Conservation (phyloP, 2,329 filamentous ascomycete species). For the Berkeleyomyces rouxiae region DNA sequence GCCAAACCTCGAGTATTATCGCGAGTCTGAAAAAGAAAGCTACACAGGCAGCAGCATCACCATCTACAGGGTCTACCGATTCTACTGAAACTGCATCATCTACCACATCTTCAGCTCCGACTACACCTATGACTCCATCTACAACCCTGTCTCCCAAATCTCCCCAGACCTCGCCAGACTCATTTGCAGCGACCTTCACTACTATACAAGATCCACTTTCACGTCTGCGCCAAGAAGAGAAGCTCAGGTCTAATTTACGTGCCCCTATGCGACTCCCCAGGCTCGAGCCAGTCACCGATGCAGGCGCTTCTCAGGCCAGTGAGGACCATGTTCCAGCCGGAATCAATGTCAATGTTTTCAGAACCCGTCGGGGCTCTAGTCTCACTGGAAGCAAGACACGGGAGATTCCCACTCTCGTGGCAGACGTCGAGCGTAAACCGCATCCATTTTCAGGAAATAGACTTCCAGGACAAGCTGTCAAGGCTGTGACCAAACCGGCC, state of each 20-base stretch:
- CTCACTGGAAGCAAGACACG: background rate
- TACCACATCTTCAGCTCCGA: background rate
- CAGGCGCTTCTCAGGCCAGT: background rate
- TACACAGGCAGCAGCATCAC: background rate
- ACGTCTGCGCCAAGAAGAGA: constrained; percentile 10
- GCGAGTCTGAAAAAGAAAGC: constrained; percentile 21
- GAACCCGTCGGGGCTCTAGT: constrained; percentile 8
- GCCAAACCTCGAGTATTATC: constrained; percentile 29
- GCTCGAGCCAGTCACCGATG: constrained; percentile 11
- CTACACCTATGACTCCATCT: background rate
- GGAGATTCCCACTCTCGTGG: background rate
- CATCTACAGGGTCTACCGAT: background rate
- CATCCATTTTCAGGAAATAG: constrained; percentile 13
- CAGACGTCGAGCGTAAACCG: constrained; percentile 5
- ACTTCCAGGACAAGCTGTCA: constrained; percentile 7
- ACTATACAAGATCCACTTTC: constrained; percentile 6
- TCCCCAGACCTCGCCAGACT: background rate
- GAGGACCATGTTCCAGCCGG: background rate
- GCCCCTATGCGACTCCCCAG: constrained; percentile 11
- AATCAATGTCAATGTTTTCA: constrained; percentile 11
- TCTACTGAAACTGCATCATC: background rate
- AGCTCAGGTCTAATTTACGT: background rate
- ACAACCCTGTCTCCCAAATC: background rate
- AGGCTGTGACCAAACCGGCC: background rate
- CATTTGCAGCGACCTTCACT: background rate